These are phyloP conservation scores for Boletus edulis DNA, from an alignment of 768 basidiomycete species.

Conservation along the genomic window DNA sequence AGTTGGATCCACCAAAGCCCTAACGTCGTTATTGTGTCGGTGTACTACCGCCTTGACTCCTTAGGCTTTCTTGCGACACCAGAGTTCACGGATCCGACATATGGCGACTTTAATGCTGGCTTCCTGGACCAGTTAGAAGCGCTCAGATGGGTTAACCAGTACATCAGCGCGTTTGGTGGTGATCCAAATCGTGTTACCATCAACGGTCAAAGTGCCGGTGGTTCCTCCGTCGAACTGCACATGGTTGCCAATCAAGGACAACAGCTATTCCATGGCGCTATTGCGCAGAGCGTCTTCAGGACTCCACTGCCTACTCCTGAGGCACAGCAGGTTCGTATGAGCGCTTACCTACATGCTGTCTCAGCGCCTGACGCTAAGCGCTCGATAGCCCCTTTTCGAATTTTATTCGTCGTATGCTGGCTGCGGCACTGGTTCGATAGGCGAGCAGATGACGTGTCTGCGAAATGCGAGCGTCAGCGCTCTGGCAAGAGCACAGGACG, in stretches of 20 bases:
- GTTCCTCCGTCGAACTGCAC: conserved; percentile 55
- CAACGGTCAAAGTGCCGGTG: conserved; percentile 63
- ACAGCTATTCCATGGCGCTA: conserved; percentile 50
- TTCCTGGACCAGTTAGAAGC: conserved; percentile 52
- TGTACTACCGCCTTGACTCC: conserved; percentile 62
- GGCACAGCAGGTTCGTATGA: conserved; percentile 46
- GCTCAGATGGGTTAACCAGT: conserved; percentile 37
- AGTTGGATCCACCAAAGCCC: conserved; percentile 63
- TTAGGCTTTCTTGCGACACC: conserved; percentile 62
- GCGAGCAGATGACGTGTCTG: conserved; percentile 43
- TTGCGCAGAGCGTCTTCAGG: conserved; percentile 61
- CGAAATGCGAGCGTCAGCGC: conserved; percentile 50
- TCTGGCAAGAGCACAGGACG: conserved; percentile 54
- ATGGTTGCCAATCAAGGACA: conserved; percentile 43
- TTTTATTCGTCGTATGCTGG: conserved; percentile 49
- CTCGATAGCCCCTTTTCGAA: conserved; percentile 47
- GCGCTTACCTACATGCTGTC: neutral
- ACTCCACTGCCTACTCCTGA: conserved; percentile 49
- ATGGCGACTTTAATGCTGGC: conserved; percentile 53
- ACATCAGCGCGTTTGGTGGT: conserved; percentile 41
- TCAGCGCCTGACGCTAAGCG: neutral
- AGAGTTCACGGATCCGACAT: conserved; percentile 36
- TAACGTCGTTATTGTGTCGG: conserved; percentile 60
- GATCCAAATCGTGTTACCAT: conserved; percentile 42
- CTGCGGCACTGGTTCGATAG: conserved; percentile 40